Conservation (phyloP, 805 yeast genomes). For the Wickerhamomyces canadensis region DNA sequence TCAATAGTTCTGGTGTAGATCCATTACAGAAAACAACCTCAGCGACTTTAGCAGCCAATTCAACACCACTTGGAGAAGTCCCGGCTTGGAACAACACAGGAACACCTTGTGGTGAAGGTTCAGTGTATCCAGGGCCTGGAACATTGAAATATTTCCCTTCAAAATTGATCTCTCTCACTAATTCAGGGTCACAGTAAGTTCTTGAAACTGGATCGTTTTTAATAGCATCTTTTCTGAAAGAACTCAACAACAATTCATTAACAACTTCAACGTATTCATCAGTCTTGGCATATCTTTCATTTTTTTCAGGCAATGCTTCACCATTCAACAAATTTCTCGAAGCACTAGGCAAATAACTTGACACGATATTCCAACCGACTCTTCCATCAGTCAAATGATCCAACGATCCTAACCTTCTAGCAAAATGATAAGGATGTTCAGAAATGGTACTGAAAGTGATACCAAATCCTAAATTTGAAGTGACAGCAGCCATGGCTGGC, state of each 20-base stretch:
- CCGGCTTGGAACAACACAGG: slow-evolving; percentile 43
- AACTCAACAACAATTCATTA: slow-evolving; percentile 29
- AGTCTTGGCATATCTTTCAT: slow-evolving; percentile 32
- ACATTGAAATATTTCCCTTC: slow-evolving; percentile 35
- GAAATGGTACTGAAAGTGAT: slow-evolving; percentile 35
- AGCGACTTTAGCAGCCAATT: slow-evolving; percentile 38
- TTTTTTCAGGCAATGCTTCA: slow-evolving; percentile 29
- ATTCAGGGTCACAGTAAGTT: slow-evolving; percentile 28
- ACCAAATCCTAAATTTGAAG: slow-evolving; percentile 32
- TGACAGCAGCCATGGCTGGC: slow-evolving; percentile 36
- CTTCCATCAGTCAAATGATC: slow-evolving; percentile 38
- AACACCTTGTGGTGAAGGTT: slow-evolving; percentile 38
- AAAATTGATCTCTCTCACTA: slow-evolving; percentile 33
- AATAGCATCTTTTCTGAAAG: slow-evolving; percentile 33
- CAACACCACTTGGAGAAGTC: slow-evolving; percentile 34
- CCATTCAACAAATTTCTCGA: slow-evolving; percentile 31
- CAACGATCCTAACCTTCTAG: slow-evolving; percentile 33
- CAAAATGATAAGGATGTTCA: slow-evolving; percentile 34
- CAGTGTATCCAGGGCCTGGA: slow-evolving; percentile 35
- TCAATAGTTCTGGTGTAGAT: slow-evolving; percentile 27
- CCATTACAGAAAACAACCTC: slow-evolving; percentile 38
- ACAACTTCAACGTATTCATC: slow-evolving; percentile 34
- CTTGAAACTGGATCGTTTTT: slow-evolving; percentile 16
- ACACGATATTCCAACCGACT: slow-evolving; percentile 39
- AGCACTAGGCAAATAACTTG: slow-evolving; percentile 34